Percentiles rank a stretch among this genome's conserved stretches.
Evolutionary conservation across 2,329 filamentous ascomycete species (phyloP).

Genomic region (Tolypocladium guangdongense): DNA sequence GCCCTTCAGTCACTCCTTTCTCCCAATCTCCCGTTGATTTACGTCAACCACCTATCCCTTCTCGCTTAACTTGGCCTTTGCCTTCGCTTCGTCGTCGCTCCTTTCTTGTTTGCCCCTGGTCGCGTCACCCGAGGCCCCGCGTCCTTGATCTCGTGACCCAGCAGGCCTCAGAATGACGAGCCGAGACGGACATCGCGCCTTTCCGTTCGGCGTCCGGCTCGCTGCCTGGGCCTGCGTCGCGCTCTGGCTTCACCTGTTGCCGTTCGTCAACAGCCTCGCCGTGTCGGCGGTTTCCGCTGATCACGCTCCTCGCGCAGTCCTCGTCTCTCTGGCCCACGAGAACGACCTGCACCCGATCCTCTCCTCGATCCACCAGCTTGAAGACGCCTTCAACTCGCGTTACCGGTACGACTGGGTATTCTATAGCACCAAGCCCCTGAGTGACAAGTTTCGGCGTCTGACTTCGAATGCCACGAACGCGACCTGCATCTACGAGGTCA

Average conservation of each 20-base stretch:
- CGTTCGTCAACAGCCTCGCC: slow-evolving; percentile 9
- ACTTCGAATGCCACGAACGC: slow-evolving; percentile 61
- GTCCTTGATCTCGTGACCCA: background rate
- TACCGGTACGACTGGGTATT: slow-evolving; percentile 85
- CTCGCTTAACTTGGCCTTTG: background rate
- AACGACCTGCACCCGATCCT: slow-evolving; percentile 19
- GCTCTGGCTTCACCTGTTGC: slow-evolving; percentile 10
- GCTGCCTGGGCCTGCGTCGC: slow-evolving; percentile 8
- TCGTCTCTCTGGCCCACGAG: slow-evolving; percentile 20
- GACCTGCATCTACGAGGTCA: slow-evolving; percentile 59
- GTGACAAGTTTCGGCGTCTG: slow-evolving; percentile 60
- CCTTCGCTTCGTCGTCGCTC: background rate
- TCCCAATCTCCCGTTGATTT: background rate
- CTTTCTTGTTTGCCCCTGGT: slow-evolving; percentile 2
- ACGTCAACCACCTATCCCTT: background rate
- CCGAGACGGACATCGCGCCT: background rate
- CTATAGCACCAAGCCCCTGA: slow-evolving; percentile 73
- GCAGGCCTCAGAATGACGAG: slow-evolving; percentile 9
- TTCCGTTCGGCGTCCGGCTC: background rate
- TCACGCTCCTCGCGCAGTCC: slow-evolving; percentile 16
- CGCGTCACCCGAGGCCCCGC: background rate
- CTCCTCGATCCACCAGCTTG: slow-evolving; percentile 43
- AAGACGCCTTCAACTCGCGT: slow-evolving; percentile 57
- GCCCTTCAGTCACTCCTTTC: slow-evolving; percentile 1
- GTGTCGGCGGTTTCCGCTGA: slow-evolving; percentile 9